These are phyloP conservation scores for Claviceps cyperi DNA, from an alignment of 2,329 filamentous ascomycete genomes.

Conservation along the genomic window DNA sequence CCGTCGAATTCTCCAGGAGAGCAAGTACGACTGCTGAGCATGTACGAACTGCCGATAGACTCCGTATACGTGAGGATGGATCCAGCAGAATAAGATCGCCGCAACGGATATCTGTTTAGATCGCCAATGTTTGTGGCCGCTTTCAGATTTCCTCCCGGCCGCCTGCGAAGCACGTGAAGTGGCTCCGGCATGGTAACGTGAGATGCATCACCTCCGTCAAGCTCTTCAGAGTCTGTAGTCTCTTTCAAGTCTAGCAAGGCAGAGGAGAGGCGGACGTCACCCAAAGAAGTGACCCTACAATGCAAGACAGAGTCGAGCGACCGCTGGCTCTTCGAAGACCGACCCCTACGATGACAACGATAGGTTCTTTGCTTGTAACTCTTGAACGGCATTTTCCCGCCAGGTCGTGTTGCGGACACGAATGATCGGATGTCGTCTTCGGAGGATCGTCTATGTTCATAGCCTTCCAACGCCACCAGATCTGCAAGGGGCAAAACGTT, in stretches of 20 bases:
- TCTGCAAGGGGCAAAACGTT: conserved; percentile 34
- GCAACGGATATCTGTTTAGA: conserved; percentile 33
- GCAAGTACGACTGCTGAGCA: conserved; percentile 25
- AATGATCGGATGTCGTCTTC: conserved; percentile 21
- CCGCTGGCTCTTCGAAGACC: conserved; percentile 33
- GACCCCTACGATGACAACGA: conserved; percentile 28
- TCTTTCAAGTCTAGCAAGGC: conserved; percentile 48
- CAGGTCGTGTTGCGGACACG: conserved; percentile 13
- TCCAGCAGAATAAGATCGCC: conserved; percentile 42
- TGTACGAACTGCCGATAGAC: conserved; percentile 43
- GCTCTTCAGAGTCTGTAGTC: conserved; percentile 37
- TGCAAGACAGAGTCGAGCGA: conserved; percentile 38
- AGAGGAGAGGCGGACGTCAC: conserved; percentile 37
- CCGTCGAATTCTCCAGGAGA: conserved; percentile 13
- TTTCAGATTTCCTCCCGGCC: conserved; percentile 61
- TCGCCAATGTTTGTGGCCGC: conserved; percentile 53
- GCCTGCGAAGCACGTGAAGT: conserved; percentile 51
- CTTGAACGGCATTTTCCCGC: conserved; percentile 14
- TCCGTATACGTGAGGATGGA: conserved; percentile 47
- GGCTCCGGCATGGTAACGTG: conserved; percentile 30
- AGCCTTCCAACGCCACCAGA: conserved; percentile 23
- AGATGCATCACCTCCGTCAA: conserved; percentile 30
- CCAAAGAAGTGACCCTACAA: conserved; percentile 44
- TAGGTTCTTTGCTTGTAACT: conserved; percentile 13
- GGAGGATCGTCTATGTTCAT: conserved; percentile 14